Evolutionary conservation across 108 stramenopile species (phyloP), one percentile per base, ranked within the genome.

Genomic region (Conticribra guillardii): DNA sequence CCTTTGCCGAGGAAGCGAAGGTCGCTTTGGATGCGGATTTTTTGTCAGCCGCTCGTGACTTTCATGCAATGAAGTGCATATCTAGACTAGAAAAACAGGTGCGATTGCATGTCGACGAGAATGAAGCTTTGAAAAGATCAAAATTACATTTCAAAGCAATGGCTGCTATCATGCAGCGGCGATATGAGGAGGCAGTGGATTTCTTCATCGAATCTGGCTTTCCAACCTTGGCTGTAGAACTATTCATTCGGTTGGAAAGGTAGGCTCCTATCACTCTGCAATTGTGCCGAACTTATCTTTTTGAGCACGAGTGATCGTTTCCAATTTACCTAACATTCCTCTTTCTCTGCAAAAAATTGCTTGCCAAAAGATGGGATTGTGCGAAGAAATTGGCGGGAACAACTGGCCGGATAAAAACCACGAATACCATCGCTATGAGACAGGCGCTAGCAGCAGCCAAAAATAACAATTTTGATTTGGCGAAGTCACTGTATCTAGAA

Each of bases 331-430:
- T n/a, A n/a, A n/a, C n/a, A n/a, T n/a, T n/a, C n/a, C n/a, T n/a
- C n/a, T n/a, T n/a, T n/a, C n/a, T n/a, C n/a, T n/a, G n/a, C n/a
- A n/a, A n/a, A n/a, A n/a, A n/a, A n/a, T n/a, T n/a, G n/a, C n/a
- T n/a, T n/a, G n/a, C n/a, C n/a, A n/a, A n/a, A n/a, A n/a, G 65
- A 54, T 91, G 85, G 83, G 84, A 81, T 18, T 82, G 87, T 49
- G 90, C 88, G 26, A 86, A 81, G 65, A 34, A 27, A 26, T 76
- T 85, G 26, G 84, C 87, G 21, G 70, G 61, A 5, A 73, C 44
- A 0, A 71, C 34, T 32, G 15, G 31, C 1, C 30, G 56, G 14
- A 1, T 33, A 32, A 17, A 57, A 30, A 16, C 5, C n/a, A n/a
- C n/a, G 1, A 32, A 27, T 8, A 57, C 56, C 28, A 27, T 57